Percentiles rank a stretch among this genome's conserved stretches.
Conservation (phyloP, 768 basidiomycete genomes). For the Mycena rebaudengoi region DNA sequence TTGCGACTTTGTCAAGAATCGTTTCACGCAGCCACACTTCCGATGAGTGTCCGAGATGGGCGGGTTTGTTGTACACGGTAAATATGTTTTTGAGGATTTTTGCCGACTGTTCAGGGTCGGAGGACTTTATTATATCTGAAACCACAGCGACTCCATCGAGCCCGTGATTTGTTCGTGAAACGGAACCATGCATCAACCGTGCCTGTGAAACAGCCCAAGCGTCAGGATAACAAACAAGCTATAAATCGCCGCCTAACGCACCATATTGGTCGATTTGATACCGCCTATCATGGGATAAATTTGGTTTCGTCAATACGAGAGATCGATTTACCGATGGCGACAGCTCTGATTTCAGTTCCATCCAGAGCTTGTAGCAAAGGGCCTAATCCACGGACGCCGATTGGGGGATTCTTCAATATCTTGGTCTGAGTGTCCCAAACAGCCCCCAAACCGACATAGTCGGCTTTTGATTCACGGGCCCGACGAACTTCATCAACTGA, state of each 20-base stretch:
- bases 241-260: slow-evolving; percentile 38
- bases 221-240: slow-evolving; percentile 49
- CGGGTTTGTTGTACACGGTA: slow-evolving; percentile 26
- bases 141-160: slow-evolving; percentile 90
- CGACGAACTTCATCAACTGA: slow-evolving; percentile 67
- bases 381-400: slow-evolving; percentile 81
- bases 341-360: slow-evolving; percentile 70
- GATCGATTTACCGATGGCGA: slow-evolving; percentile 78
- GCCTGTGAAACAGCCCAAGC: slow-evolving; percentile 1
- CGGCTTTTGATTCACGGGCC: slow-evolving; percentile 72
- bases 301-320: background rate
- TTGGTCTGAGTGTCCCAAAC: slow-evolving; percentile 87
- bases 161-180: slow-evolving; percentile 61
- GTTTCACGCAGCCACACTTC: slow-evolving; percentile 36
- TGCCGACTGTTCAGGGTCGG: slow-evolving; percentile 62
- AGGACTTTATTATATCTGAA: slow-evolving; percentile 82
- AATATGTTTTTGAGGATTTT: slow-evolving; percentile 31
- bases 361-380: slow-evolving; percentile 70
- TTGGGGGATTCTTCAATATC: slow-evolving; percentile 63
- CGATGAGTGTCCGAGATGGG: background rate
- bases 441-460: slow-evolving; percentile 91
- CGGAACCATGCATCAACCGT: slow-evolving; percentile 67
- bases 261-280: slow-evolving; percentile 80
- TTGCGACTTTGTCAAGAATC: slow-evolving; percentile 53
- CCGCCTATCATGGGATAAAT: slow-evolving; percentile 65